These are phyloP conservation scores for Paecilomyces fulvus DNA, from an alignment of 2,329 filamentous ascomycete species.

Conservation along the genomic window DNA sequence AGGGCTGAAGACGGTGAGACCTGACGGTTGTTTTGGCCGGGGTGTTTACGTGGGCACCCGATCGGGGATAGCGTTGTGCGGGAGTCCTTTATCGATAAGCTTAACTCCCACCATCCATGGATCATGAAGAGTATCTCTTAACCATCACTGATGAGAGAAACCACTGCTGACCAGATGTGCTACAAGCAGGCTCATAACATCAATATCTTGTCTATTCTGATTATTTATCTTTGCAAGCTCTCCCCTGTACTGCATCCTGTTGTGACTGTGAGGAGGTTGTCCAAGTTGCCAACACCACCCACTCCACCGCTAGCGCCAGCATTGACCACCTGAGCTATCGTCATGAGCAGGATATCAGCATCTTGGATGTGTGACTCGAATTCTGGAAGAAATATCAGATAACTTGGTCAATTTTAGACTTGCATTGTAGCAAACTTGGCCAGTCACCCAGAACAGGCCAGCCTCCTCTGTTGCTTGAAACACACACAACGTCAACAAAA, in stretches of 20 bases:
- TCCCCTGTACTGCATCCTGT: conserved; percentile 10
- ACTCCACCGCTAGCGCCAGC: conserved; percentile 3
- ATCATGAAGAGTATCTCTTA: not conserved
- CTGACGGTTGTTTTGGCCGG: conserved; percentile 14
- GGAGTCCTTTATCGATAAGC: conserved; percentile 33
- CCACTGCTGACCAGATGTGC: not conserved
- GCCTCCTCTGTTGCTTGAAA: not conserved
- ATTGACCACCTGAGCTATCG: not conserved
- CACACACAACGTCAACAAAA: not conserved
- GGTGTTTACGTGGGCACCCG: conserved; percentile 28
- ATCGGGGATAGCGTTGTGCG: conserved; percentile 25
- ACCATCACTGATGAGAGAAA: not conserved
- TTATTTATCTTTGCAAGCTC: not conserved
- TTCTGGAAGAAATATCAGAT: not conserved
- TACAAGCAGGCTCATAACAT: not conserved
- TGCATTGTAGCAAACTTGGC: not conserved
- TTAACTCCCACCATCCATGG: conserved; percentile 20
- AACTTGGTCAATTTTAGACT: not conserved
- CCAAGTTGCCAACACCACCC: not conserved
- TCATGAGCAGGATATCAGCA: not conserved
- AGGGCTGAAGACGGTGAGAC: conserved; percentile 23
- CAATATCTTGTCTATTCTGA: not conserved
- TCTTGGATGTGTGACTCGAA: no score
- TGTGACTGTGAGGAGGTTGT: conserved; percentile 17
- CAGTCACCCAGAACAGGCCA: not conserved